Evolutionary conservation across 2,329 filamentous ascomycete genomes (phyloP), one percentile per base, ranked within the genome.

Genomic region (Xylaria digitata): DNA sequence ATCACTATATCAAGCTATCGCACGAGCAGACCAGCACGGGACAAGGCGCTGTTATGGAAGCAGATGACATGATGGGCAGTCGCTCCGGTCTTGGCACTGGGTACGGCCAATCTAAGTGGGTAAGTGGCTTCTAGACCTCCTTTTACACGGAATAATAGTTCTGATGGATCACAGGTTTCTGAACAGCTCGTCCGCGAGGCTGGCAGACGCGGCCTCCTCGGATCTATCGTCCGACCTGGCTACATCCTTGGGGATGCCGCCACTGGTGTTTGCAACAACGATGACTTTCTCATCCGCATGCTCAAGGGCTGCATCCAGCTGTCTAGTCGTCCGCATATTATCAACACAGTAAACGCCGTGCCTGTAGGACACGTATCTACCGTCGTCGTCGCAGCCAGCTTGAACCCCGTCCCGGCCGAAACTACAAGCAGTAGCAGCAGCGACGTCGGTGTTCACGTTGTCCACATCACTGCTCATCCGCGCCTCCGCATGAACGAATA

Each of bases 61-160:
- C 84, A 0, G 94, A 97, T 76, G 89, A 95, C 71, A 84, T 97
- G 68, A 83, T 87, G 71, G 93, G 94, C 60, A 94, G 92, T 74
- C 85, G 89, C 45, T 89, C 83, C 59, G 92, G 92, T 37, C 87
- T 97, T 1, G 89, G 89, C 45, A 97, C 92, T 0, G 94, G 95
- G 5, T 97, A 97, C 74, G 94, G 95, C 2, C 94, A 97, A 78
- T 89, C 88, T 71, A 97, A 98, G 81, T 97, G 94, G 94, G 26
- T 26, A 26, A 26, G 26, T 26, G 26, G 5, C 26, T 26, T 26
- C 26, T 5, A 26, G 26, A 26, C 26, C 26, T 26, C 26, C 26
- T 26, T 26, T 26, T 26, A 26, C 26, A 26, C 26, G 26, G 5
- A 26, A 26, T 5, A 26, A 26, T 26, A 26, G 26, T 26, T 26